Percentiles rank a stretch among this genome's conserved stretches.
Evolutionary conservation across 768 basidiomycete species (phyloP).

Genomic region (Dictyophora rubrovolvata): DNA sequence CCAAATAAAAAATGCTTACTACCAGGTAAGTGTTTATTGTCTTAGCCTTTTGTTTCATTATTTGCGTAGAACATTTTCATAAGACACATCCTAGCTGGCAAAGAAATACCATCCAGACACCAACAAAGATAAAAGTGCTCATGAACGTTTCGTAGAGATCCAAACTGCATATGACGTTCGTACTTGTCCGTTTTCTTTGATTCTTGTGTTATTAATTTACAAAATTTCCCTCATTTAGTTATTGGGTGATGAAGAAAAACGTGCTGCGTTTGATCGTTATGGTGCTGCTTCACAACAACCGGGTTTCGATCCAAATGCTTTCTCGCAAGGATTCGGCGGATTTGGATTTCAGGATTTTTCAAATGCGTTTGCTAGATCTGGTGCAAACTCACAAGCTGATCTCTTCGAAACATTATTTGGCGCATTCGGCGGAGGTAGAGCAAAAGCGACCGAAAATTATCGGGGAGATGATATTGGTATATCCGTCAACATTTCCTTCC

Average conservation of each 20-base stretch:
- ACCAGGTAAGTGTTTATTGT: constrained; percentile 53
- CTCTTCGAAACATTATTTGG: constrained; percentile 85
- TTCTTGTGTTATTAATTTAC: not conserved
- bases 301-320: constrained; percentile 88
- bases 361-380: constrained; percentile 40
- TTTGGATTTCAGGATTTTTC: constrained; percentile 71
- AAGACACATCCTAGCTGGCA: constrained; percentile 47
- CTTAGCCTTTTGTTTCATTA: not conserved
- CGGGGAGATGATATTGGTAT: constrained; percentile 81
- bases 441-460: constrained; percentile 28
- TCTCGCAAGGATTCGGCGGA: constrained; percentile 43
- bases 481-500: constrained; percentile 65
- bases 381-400: constrained; percentile 42
- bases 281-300: constrained; percentile 87
- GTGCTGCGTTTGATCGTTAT: constrained; percentile 83
- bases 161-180: constrained; percentile 94
- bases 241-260: constrained; percentile 90
- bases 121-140: constrained; percentile 83
- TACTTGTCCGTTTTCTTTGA: constrained; percentile 9
- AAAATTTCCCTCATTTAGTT: constrained; percentile 37
- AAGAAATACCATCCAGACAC: constrained; percentile 98
- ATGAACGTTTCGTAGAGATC: constrained; percentile 92
- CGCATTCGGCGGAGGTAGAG: constrained; percentile 43
- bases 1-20: constrained; percentile 97
- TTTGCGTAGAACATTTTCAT: not conserved